Evolutionary conservation across 192 early-diverging fungal genomes (phyloP), one percentile per base, ranked within the genome.

Genomic region (Allomyces javanicus): DNA sequence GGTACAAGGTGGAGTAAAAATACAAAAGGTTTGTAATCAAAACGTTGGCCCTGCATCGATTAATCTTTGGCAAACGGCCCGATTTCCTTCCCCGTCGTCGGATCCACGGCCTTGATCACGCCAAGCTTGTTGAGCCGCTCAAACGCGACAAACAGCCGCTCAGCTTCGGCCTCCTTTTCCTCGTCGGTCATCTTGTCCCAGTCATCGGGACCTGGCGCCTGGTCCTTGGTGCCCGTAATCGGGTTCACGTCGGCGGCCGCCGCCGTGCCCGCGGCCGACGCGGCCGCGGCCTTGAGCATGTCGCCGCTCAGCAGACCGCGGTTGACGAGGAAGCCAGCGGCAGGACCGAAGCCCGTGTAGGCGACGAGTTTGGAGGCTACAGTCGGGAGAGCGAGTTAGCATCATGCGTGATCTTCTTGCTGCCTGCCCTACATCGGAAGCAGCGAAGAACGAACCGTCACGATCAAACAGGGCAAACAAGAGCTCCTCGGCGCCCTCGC

Each of bases 101-200:
- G 87, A 66, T 90, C 85, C 9, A 81, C 83, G 1, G 86, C 85
- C 73, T 90, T 80, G 67, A 97, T 88, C 4, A 98, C 75, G 24
- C 96, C 96, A 9, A 88, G 94, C 67, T 86, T 86, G 66, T 96
- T 90, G 44, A 96, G 75, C 67, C 89, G 80, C 66, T 99, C 93
- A 77, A 99, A 93, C 73, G 96, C 78, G 1, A 93, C 93, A 78
- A 97, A 86, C 71, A 99, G 70, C 25, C 82, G 80, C 72, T 94
- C 91, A 4, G 92, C 92, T 68, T 99, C 96, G 44, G 85, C 75
- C 70, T 96, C 92, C 71, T 96, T 96, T 72, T 99, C 94, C 71
- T 94, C 96, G 50, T 94, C 91, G 2, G 91, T 96, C 91, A 99
- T 91, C 67, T 21, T 44, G 45, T 21, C 68, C 69, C 50, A 61